Base-by-base conservation (phyloP, 2,329 filamentous ascomycete genomes). In the Scytalidium sp. region DNA sequence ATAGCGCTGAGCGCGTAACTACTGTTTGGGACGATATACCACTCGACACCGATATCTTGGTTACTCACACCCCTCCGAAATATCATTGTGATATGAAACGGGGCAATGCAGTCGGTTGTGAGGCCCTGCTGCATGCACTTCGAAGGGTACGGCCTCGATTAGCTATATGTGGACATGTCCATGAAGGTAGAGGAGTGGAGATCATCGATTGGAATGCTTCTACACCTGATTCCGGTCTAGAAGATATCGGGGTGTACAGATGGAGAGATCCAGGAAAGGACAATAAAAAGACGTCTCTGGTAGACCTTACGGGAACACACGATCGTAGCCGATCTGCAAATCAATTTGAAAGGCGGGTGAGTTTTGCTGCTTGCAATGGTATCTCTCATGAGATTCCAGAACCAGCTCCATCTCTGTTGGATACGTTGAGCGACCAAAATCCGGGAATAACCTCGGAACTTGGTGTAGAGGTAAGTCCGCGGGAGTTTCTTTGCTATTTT, bases 141-240 rank as follows among this genome's bases (percentile, higher is more conserved):
- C 80, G 78, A 74, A 70, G 77, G 5, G 76, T 87, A 3, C 74
- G 83, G 36, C 87, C 88, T 4, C 71, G 73, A 47, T 69, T 91
- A 44, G 80, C 81, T 19, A 73, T 91, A 17, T 90, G 84, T 60
- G 87, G 88, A 1, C 88, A 91, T 65, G 79, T 89, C 23, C 87
- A 91, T 64, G 79, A 83, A 53, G 83, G 76, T 3, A 72, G 87
- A 56, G 87, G 87, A 11, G 81, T 75, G 9, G 75, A 85, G 60
- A 70, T 80, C 21, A 74, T 91, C 25, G 66, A 64, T 19, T 91
- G 87, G 87, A 73, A 78, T 52, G 62, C 78, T 21, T 61, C 56
- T 1, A 61, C 50, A 19, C 58, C 60, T 10, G 68, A 74, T 36
- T 63, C 70, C 13, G 65, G 66, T 5, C 76, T 70, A 56, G 72